These are phyloP conservation scores for Drosera capensis DNA, from an alignment of 148 eudicot species.

Conservation along the genomic window DNA sequence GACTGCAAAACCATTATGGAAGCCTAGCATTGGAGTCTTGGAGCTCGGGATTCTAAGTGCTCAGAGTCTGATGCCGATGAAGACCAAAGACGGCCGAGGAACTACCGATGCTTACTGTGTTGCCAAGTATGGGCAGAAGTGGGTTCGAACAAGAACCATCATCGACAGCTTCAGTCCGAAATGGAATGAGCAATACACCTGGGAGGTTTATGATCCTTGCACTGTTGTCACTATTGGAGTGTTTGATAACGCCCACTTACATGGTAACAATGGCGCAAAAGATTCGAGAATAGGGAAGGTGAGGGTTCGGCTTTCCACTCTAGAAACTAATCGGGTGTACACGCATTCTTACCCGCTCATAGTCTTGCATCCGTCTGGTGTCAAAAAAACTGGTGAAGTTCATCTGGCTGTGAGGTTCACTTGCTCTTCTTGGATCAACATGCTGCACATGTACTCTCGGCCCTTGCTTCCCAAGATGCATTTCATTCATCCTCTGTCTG, in stretches of 20 bases:
- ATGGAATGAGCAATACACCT: slow-evolving; percentile 85
- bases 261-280: slow-evolving; percentile 27
- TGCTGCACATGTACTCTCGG: slow-evolving; percentile 52
- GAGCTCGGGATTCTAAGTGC: slow-evolving; percentile 67
- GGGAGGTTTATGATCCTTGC: slow-evolving; percentile 75
- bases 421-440: slow-evolving; percentile 49
- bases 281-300: slow-evolving; percentile 63
- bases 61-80: slow-evolving; percentile 45
- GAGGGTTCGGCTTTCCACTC: slow-evolving; percentile 60
- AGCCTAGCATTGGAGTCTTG: slow-evolving; percentile 46
- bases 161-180: slow-evolving; percentile 37
- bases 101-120: slow-evolving; percentile 74
- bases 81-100: slow-evolving; percentile 38
- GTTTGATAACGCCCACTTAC: slow-evolving; percentile 52
- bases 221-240: slow-evolving; percentile 61
- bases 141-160: slow-evolving; percentile 69
- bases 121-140: slow-evolving; percentile 65
- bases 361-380: slow-evolving; percentile 50
- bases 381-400: slow-evolving; percentile 66
- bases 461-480: slow-evolving; percentile 79
- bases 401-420: slow-evolving; percentile 68
- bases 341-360: slow-evolving; percentile 65
- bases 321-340: slow-evolving; percentile 62
- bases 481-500: slow-evolving; percentile 51
- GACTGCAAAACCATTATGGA: slow-evolving; percentile 50